Conservation (phyloP, 1,284 basidiomycete genomes). For the Cutaneotrichosporon dermatis region DNA sequence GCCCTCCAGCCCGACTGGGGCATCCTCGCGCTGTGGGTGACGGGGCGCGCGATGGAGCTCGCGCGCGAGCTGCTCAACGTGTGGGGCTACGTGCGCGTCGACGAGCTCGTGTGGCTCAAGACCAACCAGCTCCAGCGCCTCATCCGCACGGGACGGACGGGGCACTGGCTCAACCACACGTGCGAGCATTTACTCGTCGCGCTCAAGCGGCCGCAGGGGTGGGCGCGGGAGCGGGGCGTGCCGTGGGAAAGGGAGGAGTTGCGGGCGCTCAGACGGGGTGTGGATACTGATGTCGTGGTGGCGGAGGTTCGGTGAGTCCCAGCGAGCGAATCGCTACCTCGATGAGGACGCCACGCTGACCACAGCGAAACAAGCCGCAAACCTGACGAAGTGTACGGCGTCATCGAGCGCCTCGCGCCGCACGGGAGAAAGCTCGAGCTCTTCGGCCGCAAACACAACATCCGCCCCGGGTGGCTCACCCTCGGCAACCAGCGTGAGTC, state of each 20-base stretch:
- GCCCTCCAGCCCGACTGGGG: slow-evolving; percentile 86
- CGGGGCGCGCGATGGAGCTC: slow-evolving; percentile 96
- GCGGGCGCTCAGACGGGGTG: slow-evolving; percentile 75
- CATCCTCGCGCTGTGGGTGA: slow-evolving; percentile 95
- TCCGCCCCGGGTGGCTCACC: slow-evolving; percentile 74
- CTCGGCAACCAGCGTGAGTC: slow-evolving; percentile 75
- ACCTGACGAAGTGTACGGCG: slow-evolving; percentile 92
- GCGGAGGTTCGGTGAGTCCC: slow-evolving; percentile 63
- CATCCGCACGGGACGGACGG: slow-evolving; percentile 92
- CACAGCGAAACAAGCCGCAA: slow-evolving; percentile 87
- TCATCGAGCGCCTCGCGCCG: slow-evolving; percentile 47
- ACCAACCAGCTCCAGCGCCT: slow-evolving; percentile 96
- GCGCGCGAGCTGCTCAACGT: slow-evolving; percentile 83
- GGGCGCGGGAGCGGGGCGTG: slow-evolving; percentile 57
- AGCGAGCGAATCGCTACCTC: no score
- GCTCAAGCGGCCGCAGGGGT: slow-evolving; percentile 69
- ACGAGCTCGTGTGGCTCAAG: slow-evolving; percentile 98
- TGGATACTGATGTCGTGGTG: slow-evolving; percentile 97
- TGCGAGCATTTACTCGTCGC: slow-evolving; percentile 98
- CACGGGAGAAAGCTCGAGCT: slow-evolving; percentile 86
- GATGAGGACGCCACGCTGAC: background rate
- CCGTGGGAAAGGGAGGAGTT: slow-evolving; percentile 58
- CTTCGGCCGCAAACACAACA: slow-evolving; percentile 93
- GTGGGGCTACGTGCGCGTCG: slow-evolving; percentile 86
- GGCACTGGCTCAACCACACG: slow-evolving; percentile 95